Base-by-base conservation (phyloP, 352 stramenopile genomes). In the Phytophthora agathidicida region DNA sequence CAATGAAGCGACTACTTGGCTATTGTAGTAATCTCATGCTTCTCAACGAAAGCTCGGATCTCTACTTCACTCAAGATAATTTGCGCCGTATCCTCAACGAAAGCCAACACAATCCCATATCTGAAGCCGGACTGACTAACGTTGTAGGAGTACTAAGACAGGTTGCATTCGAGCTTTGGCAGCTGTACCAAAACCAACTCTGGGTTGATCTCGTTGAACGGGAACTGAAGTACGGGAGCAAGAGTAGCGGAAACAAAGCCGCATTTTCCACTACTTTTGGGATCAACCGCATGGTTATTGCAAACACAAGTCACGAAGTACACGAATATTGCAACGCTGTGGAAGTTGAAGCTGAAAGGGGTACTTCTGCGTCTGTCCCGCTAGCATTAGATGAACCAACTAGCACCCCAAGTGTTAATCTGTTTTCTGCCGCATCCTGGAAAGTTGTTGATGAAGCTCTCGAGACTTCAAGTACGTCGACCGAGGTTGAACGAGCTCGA, bases 121-220 rank as follows among this genome's bases (percentile, higher is more conserved):
- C 57, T 16, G 59, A 81, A 19, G n/a, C 38, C 5, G 26, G 52
- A 8, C 59, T 89, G 7, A 42, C 28, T 20, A 22, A 42, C 5
- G 51, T 82, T 14, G 73, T 72, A 1, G 35, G 19, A 7, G 16
- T 71, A 10, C 39, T 93, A 14, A 56, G 73, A 22, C 64, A 49
- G 0, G 47, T 80, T 1, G 68, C 82, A 19, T 88, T 88, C 32
- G 80, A 91, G 43, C 38, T 89, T 1, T 94, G 84, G 84, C 71
- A 92, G 17, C 42, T 85, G 7, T 94, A 94, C 24, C 82, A 92
- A 53, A 92, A 94, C 39, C 84, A 92, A 60, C 68, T 94, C 1
- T 84, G 73, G 56, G 51, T 72, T 2, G 84, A 94, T 28, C 42
- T 91, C n/a, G 71, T 71, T 31, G 77, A 88, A 36, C 75, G 75